Evolutionary conservation across 257 asterid species (phyloP), one percentile per base, ranked within the genome.

Genomic region (Lycium barbarum): DNA sequence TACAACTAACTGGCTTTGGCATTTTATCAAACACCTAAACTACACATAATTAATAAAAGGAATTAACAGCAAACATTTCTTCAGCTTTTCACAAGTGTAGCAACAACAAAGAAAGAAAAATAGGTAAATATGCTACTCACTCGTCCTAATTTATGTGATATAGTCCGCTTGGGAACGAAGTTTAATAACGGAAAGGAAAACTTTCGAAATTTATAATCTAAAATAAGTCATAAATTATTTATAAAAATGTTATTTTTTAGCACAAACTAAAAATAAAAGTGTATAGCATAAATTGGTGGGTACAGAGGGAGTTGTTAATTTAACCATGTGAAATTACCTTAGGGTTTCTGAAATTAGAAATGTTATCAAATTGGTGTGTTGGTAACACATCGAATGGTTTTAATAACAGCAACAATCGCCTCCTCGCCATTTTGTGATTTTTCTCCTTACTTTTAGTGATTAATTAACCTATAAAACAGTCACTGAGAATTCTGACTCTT

Each of bases 341-440:
- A 22, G 88, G 88, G 89, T 90, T 92, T 90, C 86, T 88, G 90
- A 91, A 82, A 85, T 87, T 86, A 83, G 87, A 62, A 58, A 35
- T 54, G 11, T 57, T 79, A 55, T 61, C 72, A 18, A 92, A 57
- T 22, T 85, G 89, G 71, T n/a, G 86, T 78, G 91, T 87, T 49
- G 98, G 99, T 90, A 90, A 92, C 43, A 86, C 93, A 61, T 94
- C 98, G 79, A 92, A 87, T 49, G 99, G 97, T 95, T 94, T 96
- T 87, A 96, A 45, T 58, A 94, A 88, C 85, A 96, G 78, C 89
- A 96, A 86, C 83, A 96, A 88, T 84, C 97, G 92, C 90, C 93
- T 94, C 86, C 95, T 89, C 87, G 80, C 95, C 98, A 95, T 93
- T 85, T 35, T 43, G 7, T 43, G 7, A 3, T 7, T 72, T 53